Evolutionary conservation across 805 yeast species (phyloP).

Genomic region (Clavispora fructus): DNA sequence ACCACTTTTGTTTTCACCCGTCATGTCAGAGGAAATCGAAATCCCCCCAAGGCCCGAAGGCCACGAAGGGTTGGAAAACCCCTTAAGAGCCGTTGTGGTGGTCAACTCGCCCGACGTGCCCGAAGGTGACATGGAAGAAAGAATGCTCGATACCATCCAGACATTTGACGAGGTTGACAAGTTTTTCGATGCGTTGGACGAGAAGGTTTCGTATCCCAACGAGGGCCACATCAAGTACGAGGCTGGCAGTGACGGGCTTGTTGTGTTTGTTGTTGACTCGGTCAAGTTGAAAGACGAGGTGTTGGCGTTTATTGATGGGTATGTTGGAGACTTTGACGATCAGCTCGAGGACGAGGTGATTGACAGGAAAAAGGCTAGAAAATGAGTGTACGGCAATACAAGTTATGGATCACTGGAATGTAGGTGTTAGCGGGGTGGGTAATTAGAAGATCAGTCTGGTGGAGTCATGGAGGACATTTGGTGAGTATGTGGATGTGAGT

Average conservation of each 20-base stretch:
- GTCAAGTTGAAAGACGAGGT: conserved; percentile 32
- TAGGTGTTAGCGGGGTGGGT: no score
- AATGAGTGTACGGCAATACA: conserved; percentile 1
- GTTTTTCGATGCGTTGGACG: conserved; percentile 51
- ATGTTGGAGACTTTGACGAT: conserved; percentile 10
- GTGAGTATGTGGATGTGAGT: no score
- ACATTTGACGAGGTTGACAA: conserved; percentile 44
- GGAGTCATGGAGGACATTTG: no score
- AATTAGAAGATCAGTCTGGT: no score
- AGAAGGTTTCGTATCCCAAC: conserved; percentile 47
- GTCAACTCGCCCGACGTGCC: conserved; percentile 29
- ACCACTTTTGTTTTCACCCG: neutral
- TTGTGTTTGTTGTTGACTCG: conserved; percentile 48
- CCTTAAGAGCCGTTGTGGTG: conserved; percentile 41
- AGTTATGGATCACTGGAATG: neutral
- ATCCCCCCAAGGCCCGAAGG: conserved; percentile 5
- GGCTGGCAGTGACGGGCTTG: conserved; percentile 57
- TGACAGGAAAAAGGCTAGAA: conserved; percentile 5
- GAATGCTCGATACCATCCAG: conserved; percentile 40
- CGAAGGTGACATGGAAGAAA: conserved; percentile 46
- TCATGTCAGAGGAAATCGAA: conserved; percentile 12
- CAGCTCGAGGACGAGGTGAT: conserved; percentile 3
- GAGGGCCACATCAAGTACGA: conserved; percentile 53
- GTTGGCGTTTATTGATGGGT: conserved; percentile 40
- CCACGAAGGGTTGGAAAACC: conserved; percentile 39